A percentile compares a stretch with the other conserved stretches of the same genome.
phyloP scores from a whole-genome alignment of 2,329 filamentous ascomycete genomes.

The Penicillium sp. region DNA sequence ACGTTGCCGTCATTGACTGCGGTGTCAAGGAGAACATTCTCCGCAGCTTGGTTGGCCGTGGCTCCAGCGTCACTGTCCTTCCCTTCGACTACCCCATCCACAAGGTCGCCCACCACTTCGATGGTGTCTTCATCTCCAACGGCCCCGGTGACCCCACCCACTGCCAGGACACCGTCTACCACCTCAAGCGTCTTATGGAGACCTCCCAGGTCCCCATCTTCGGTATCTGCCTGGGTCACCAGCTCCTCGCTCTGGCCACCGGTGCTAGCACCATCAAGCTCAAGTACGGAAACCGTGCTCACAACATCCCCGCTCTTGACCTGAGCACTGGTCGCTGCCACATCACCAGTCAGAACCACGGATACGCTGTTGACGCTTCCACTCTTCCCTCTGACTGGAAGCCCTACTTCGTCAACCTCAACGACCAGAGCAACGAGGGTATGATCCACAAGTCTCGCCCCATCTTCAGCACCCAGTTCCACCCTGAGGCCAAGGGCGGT shows the following conservation, averaged over 20 bases:
- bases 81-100: constrained; percentile 97
- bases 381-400: constrained; percentile 86
- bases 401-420: constrained; percentile 98
- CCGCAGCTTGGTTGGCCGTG: constrained; percentile 86
- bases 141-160: constrained; percentile 97
- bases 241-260: constrained; percentile 85
- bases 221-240: constrained; percentile 97
- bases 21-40: constrained; percentile 99
- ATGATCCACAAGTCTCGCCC: constrained; percentile 95
- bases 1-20: constrained; percentile 94
- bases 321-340: constrained; percentile 96
- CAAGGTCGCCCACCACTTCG: constrained; percentile 96
- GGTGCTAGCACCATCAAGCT: constrained; percentile 93
- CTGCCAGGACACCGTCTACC: constrained; percentile 91
- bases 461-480: constrained; percentile 98
- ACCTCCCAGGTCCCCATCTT: constrained; percentile 89
- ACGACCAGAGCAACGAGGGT: constrained; percentile 93
- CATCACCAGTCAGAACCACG: constrained; percentile 98
- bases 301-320: constrained; percentile 96
- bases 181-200: constrained; percentile 87
- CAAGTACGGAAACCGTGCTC: constrained; percentile 98
- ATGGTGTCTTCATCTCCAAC: constrained; percentile 99
- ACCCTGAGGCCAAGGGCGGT: constrained; percentile 96
- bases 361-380: constrained; percentile 86
- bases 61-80: constrained; percentile 90